Evolutionary conservation across 257 asterid species (phyloP).

Genomic region (Solanum verrucosum): DNA sequence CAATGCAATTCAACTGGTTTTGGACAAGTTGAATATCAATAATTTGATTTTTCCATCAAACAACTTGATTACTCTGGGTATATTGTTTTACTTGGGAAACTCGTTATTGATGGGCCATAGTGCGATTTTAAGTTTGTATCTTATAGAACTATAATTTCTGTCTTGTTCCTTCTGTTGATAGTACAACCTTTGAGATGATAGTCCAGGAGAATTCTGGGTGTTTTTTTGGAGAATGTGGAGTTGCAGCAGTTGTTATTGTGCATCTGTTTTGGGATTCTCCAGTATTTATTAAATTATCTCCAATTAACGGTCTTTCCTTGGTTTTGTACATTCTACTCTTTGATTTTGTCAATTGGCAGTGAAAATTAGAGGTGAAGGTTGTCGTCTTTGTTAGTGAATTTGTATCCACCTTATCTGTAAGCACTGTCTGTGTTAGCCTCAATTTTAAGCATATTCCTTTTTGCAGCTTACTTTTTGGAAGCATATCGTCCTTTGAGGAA

Average conservation of each 20-base stretch:
- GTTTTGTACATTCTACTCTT: neutral
- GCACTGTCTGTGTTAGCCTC: neutral
- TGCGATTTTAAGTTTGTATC: neutral
- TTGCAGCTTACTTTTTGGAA: slow-evolving; percentile 58
- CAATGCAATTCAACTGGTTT: neutral
- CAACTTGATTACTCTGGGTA: neutral
- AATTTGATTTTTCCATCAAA: neutral
- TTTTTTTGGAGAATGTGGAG: neutral
- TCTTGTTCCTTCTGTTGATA: neutral
- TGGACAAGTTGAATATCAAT: neutral
- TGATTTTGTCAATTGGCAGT: neutral
- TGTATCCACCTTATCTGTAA: neutral
- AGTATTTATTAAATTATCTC: neutral
- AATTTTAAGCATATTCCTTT: neutral
- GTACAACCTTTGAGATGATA: neutral
- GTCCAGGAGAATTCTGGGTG: neutral
- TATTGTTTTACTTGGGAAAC: neutral
- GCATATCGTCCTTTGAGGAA: slow-evolving; percentile 61
- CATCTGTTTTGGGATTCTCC: neutral
- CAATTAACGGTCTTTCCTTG: neutral
- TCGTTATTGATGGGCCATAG: neutral
- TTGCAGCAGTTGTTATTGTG: neutral
- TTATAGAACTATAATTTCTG: neutral
- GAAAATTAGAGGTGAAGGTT: neutral
- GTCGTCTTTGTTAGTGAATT: neutral